Evolutionary conservation across 257 asterid species (phyloP).

Genomic region (Ophiorrhiza pumila): DNA sequence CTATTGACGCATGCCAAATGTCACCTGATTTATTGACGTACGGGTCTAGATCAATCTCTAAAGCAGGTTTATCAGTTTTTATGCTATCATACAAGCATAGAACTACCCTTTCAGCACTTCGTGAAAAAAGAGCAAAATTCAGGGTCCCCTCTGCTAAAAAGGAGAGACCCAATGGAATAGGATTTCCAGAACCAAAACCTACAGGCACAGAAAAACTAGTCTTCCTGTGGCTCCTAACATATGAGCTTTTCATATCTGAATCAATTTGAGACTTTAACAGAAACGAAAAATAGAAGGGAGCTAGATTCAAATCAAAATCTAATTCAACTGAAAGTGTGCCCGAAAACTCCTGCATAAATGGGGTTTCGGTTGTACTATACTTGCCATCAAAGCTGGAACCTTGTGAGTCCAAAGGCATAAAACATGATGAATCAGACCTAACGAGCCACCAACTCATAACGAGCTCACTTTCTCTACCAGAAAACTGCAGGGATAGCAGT

Average conservation of each 20-base stretch:
- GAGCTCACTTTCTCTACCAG: conserved; percentile 32
- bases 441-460: conserved; percentile 70
- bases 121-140: conserved; percentile 72
- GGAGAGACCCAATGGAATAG: conserved; percentile 74
- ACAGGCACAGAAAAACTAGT: conserved; percentile 75
- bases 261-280: conserved; percentile 42
- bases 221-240: conserved; percentile 65
- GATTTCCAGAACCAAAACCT: conserved; percentile 77
- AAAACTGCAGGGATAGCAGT: conserved; percentile 35
- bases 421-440: conserved; percentile 48
- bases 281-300: conserved; percentile 71
- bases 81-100: conserved; percentile 70
- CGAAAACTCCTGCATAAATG: conserved; percentile 40
- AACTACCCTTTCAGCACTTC: conserved; percentile 56
- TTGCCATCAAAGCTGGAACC: conserved; percentile 29
- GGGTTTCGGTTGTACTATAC: conserved; percentile 41
- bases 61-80: conserved; percentile 48
- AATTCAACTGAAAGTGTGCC: conserved; percentile 50
- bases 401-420: conserved; percentile 49
- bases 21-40: conserved; percentile 74
- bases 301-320: conserved; percentile 56
- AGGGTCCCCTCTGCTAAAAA: conserved; percentile 47
- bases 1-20: conserved; percentile 79
- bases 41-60: conserved; percentile 94
- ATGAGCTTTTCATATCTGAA: conserved; percentile 27